Base-by-base conservation (phyloP, 148 eudicot genomes). In the Euryodendron excelsum region DNA sequence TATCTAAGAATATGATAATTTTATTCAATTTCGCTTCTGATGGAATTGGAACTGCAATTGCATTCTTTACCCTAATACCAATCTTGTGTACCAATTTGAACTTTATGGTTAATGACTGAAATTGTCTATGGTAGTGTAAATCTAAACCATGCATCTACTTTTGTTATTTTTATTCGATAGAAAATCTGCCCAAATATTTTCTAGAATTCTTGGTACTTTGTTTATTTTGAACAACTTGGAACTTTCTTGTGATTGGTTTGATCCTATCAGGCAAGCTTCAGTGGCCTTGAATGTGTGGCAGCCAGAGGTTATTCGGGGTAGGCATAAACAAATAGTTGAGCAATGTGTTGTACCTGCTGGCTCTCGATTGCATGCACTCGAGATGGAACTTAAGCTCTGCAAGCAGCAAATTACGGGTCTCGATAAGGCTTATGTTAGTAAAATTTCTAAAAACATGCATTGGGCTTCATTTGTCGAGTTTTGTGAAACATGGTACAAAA, bases 221-320 rank as follows among this genome's bases (percentile, higher is more conserved):
- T 73, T 36, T 31, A 14, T 77, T 17, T 44, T 23, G 56, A 62
- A 47, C 41, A 74, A 20, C 39, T 39, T 63, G 21, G 34, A 55
- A 28, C 33, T n/a, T 36, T 62, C 18, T 21, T 55, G 33, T 21
- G 36, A 36, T 20, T 71, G 27, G 27, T 67, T 72, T 74, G 69
- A 74, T 73, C 34, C 14, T 85, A 61, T 74, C 86, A 94, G 96
- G 89, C 90, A 87, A 84, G 97, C 98, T 82, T 91, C 97, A n/a
- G 89, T 84, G 31, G 97, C 94, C 47, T 77, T 94, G 75, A 91
- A 94, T 75, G 97, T 92, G 75, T 94, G 98, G 98, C 98, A 94
- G 79, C 98, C 98, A 0, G 94, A 92, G 75, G 76, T 92, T 53
- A 21, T 94, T 30, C 88, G 89, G 7, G 87, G 91, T 64, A 86